Conservation (phyloP, 2,329 filamentous ascomycete genomes). For the Sclerotinia spermophila region DNA sequence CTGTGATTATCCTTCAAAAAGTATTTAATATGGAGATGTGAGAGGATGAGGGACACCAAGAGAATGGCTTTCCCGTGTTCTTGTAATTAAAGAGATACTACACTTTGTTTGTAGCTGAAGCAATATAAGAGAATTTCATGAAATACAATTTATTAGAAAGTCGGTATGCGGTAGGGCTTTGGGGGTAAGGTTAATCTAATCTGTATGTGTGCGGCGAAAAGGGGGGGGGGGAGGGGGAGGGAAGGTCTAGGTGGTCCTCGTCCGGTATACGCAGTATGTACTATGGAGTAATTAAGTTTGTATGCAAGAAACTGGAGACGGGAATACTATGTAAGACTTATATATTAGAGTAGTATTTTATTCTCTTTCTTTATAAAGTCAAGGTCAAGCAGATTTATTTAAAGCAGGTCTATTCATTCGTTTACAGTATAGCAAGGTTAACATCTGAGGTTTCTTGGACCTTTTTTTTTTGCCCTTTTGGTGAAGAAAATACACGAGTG, state of each 20-base stretch:
- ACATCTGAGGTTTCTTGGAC: neutral
- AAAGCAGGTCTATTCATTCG: neutral
- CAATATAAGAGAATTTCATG: neutral
- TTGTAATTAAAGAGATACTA: slow-evolving; percentile 15
- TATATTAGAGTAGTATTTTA: too few species aligned
- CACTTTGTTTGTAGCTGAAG: neutral
- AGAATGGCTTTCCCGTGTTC: slow-evolving; percentile 16
- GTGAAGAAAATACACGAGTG: neutral
- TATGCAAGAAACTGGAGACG: neutral
- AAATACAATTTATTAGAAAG: slow-evolving; percentile 11
- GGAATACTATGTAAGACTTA: neutral
- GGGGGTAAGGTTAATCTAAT: slow-evolving; percentile 6
- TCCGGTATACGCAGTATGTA: neutral
- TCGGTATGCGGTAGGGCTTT: slow-evolving; percentile 6
- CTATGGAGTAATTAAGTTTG: neutral
- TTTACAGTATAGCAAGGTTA: neutral
- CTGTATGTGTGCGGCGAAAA: slow-evolving; percentile 4
- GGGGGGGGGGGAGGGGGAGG: neutral
- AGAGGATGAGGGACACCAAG: neutral
- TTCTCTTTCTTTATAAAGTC: neutral
- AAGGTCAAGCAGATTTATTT: neutral
- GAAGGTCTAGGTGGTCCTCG: slow-evolving; percentile 4
- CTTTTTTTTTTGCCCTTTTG: neutral
- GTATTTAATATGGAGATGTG: slow-evolving; percentile 19
- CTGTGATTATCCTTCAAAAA: slow-evolving; percentile 13